Conservation (phyloP, 108 stramenopile genomes). For the Nannochloropsis gaditana region DNA sequence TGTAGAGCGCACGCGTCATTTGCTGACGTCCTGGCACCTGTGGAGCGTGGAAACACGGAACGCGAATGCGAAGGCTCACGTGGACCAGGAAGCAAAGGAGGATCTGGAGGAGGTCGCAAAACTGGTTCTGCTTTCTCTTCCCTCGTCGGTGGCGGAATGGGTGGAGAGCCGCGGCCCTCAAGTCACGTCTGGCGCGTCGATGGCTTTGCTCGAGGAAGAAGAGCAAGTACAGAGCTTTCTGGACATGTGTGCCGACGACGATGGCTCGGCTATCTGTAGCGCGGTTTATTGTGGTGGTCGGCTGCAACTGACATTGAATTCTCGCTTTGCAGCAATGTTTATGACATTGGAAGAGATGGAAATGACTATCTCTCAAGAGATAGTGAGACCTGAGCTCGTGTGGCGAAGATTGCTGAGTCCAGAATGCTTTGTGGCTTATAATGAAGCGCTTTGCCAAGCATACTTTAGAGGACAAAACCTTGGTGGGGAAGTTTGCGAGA, state of each 20-base stretch:
- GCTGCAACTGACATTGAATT: slow-evolving; percentile 20
- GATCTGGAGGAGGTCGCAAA: background rate
- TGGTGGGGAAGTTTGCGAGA: background rate
- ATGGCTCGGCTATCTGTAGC: background rate
- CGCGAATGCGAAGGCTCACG: background rate
- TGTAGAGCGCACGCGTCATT: background rate
- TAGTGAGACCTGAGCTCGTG: background rate
- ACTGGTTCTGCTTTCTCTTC: background rate
- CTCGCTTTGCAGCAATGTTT: slow-evolving; percentile 2
- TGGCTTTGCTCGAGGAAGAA: background rate
- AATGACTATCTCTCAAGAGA: background rate
- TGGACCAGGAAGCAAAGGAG: background rate
- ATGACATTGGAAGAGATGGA: background rate
- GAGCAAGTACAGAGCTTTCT: slow-evolving; percentile 15
- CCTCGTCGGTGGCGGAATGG: background rate
- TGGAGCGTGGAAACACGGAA: background rate
- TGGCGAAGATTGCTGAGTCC: background rate
- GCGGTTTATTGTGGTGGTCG: background rate
- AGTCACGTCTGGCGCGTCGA: background rate
- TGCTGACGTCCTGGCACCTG: background rate
- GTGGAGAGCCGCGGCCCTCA: background rate
- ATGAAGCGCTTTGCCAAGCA: slow-evolving; percentile 1
- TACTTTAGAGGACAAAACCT: slow-evolving; percentile 1
- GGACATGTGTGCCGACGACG: slow-evolving; percentile 12
- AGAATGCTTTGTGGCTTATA: background rate